Evolutionary conservation across 2,329 filamentous ascomycete species (phyloP).

Genomic region (Talaromyces sp.): DNA sequence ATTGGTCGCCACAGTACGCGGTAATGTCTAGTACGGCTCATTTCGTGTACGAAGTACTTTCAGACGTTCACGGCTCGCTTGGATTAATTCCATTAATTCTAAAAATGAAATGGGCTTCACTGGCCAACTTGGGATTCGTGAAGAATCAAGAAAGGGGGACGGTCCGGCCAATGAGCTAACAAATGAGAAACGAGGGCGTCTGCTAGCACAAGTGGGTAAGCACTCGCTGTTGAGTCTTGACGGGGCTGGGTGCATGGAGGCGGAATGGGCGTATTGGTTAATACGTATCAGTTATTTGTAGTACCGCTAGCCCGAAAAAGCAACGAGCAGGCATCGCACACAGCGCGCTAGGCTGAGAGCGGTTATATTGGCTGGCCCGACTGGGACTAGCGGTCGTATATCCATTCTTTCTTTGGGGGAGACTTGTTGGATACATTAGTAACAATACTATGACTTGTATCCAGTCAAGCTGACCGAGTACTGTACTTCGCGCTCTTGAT

Average conservation of each 20-base stretch:
- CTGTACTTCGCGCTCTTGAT: too few species aligned
- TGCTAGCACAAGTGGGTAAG: background rate
- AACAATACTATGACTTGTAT: too few species aligned
- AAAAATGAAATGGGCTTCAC: background rate
- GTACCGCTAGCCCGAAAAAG: background rate
- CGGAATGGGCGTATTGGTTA: background rate
- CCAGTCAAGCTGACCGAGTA: background rate
- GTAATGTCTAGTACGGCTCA: background rate
- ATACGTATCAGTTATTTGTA: background rate
- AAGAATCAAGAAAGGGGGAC: slow-evolving; percentile 1
- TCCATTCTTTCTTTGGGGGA: too few species aligned
- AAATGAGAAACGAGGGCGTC: background rate
- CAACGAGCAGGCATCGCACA: background rate
- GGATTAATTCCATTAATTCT: background rate
- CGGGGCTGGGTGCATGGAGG: background rate
- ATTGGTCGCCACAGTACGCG: background rate
- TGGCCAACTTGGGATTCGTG: background rate
- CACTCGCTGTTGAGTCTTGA: background rate
- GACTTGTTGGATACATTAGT: too few species aligned
- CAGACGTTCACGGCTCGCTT: background rate
- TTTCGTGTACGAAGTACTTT: too few species aligned
- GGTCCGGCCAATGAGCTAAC: background rate
- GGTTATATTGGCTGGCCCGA: slow-evolving; percentile 1
- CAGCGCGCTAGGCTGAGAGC: background rate
- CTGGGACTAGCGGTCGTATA: background rate